Percentiles rank a stretch among this genome's conserved stretches.
Evolutionary conservation across 768 basidiomycete species (phyloP).

Genomic region (Floccularia luteovirens): DNA sequence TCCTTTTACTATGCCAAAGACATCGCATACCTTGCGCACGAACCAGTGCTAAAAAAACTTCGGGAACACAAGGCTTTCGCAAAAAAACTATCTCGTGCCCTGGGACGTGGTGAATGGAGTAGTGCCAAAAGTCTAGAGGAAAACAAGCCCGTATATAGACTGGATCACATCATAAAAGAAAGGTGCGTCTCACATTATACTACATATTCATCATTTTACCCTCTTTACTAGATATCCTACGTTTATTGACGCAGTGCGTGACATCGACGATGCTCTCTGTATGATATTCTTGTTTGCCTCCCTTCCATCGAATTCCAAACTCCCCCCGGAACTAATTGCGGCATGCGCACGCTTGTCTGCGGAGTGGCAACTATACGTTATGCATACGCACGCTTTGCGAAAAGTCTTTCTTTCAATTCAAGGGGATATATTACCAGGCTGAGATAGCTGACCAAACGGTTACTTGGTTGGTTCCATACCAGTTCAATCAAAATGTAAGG

Average conservation of each 20-base stretch:
- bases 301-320: conserved; percentile 77
- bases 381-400: conserved; percentile 77
- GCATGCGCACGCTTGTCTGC: conserved; percentile 87
- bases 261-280: conserved; percentile 95
- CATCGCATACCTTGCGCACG: conserved; percentile 94
- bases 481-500: conserved; percentile 89
- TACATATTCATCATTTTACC: conserved; percentile 6
- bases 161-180: conserved; percentile 98
- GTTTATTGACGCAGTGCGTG: conserved; percentile 90
- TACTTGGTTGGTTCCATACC: conserved; percentile 96
- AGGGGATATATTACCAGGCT: conserved; percentile 96
- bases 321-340: conserved; percentile 78
- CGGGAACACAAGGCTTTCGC: conserved; percentile 98
- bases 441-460: conserved; percentile 89
- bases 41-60: conserved; percentile 88
- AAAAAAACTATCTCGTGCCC: conserved; percentile 88
- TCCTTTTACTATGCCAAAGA: conserved; percentile 99
- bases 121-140: conserved; percentile 91
- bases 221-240: conserved; percentile 77
- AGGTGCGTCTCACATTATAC: conserved; percentile 42
- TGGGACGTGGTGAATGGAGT: conserved; percentile 93
- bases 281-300: conserved; percentile 91
- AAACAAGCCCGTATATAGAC: conserved; percentile 80
- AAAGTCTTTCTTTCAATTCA: conserved; percentile 97
- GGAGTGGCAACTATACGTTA: conserved; percentile 96